Percentiles rank a stretch among this genome's conserved stretches.
Evolutionary conservation across 768 basidiomycete species (phyloP).

Genomic region (Megacollybia marginata): DNA sequence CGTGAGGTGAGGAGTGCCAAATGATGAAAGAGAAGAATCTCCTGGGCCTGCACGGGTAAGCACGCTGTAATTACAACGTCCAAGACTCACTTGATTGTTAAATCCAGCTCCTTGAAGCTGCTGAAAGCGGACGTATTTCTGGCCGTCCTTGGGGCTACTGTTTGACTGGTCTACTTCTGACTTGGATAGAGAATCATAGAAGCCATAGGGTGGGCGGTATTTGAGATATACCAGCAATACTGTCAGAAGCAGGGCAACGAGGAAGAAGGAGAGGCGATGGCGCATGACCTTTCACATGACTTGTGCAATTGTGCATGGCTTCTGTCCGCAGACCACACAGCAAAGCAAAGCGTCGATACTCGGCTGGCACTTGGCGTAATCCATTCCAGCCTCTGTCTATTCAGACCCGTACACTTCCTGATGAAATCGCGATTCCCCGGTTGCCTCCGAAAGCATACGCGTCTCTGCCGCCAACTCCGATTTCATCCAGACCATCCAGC

Average conservation of each 20-base stretch:
- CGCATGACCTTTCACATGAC: too few relatives aligned
- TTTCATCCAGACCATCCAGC: neutral
- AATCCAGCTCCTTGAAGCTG: slow-evolving; percentile 43
- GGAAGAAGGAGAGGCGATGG: too few relatives aligned
- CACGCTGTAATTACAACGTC: slow-evolving; percentile 2
- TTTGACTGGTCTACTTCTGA: slow-evolving; percentile 23
- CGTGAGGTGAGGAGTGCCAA: slow-evolving; percentile 31
- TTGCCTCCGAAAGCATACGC: slow-evolving; percentile 1
- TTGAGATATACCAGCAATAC: slow-evolving; percentile 16
- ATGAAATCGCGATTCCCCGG: neutral
- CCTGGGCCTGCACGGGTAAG: slow-evolving; percentile 27
- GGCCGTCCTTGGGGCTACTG: slow-evolving; percentile 17
- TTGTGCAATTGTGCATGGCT: neutral
- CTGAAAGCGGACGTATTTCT: slow-evolving; percentile 34
- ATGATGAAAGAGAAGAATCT: slow-evolving; percentile 39
- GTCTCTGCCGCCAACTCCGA: slow-evolving; percentile 7
- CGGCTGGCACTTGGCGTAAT: neutral
- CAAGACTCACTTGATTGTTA: slow-evolving; percentile 34
- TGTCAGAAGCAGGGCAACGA: neutral
- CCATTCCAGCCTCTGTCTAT: neutral
- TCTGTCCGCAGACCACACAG: neutral
- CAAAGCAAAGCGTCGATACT: neutral
- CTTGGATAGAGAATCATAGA: slow-evolving; percentile 26
- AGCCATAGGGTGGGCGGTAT: slow-evolving; percentile 27
- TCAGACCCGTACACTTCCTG: neutral